These are phyloP conservation scores for Talaromyces stipitatus DNA, from an alignment of 495 filamentous ascomycete genomes.

Conservation along the genomic window DNA sequence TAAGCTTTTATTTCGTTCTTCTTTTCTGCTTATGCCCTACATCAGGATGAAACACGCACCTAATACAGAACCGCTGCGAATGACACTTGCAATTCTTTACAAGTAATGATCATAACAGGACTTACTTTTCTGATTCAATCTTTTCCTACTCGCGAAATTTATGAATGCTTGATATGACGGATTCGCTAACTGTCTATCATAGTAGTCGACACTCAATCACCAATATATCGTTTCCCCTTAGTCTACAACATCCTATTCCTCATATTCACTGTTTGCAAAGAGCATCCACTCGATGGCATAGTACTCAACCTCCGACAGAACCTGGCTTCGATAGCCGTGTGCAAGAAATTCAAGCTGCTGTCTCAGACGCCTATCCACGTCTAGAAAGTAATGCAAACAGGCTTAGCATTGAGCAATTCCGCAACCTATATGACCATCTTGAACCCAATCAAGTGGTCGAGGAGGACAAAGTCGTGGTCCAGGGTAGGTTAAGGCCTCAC, in stretches of 20 bases:
- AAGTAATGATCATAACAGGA: conserved; percentile 36
- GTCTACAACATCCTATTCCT: not conserved
- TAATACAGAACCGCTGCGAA: conserved; percentile 89
- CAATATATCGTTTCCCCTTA: not conserved
- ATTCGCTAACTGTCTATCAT: not conserved
- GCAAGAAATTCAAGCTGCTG: conserved; percentile 37
- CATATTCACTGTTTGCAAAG: conserved; percentile 3
- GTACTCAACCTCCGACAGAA: conserved; percentile 26
- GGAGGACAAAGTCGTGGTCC: conserved; percentile 29
- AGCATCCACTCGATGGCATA: conserved; percentile 11
- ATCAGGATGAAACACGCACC: conserved; percentile 45
- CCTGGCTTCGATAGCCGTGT: conserved; percentile 41
- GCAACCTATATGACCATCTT: conserved; percentile 27
- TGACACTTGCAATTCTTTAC: conserved; percentile 50
- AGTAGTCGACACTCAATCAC: not conserved
- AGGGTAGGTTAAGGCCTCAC: conserved; percentile 35
- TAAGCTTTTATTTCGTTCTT: conserved; percentile 20
- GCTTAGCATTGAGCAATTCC: conserved; percentile 31
- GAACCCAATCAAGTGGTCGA: conserved; percentile 40
- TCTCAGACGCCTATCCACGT: conserved; percentile 46
- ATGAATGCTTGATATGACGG: not conserved
- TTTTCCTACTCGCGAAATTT: not conserved
- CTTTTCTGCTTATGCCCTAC: not conserved
- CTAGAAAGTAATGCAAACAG: conserved; percentile 21
- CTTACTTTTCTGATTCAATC: conserved; percentile 13